phyloP scores from a whole-genome alignment of 164 flowering plant species.

The Vitis rupestris region DNA sequence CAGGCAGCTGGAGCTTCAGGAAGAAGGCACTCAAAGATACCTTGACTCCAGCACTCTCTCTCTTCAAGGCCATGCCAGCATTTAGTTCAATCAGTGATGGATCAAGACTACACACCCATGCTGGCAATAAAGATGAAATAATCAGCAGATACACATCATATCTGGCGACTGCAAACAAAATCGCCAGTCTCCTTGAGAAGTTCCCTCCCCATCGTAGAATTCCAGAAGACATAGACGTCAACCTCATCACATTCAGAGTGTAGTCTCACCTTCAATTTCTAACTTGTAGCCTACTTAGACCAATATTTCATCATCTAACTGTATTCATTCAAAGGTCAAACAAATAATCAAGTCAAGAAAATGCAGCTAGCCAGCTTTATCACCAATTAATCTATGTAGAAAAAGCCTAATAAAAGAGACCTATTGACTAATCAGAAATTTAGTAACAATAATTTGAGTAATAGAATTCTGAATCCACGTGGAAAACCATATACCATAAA shows the following conservation, averaged over 20 bases:
- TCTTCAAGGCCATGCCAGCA: conserved; percentile 6
- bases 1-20: conserved; percentile 61
- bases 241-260: conserved; percentile 42
- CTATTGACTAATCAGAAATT: too few relatives aligned
- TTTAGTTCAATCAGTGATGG: background rate
- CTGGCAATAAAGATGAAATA: background rate
- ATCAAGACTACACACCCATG: background rate
- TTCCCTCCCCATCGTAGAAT: conserved; percentile 42
- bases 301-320: background rate
- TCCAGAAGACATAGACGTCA: conserved; percentile 38
- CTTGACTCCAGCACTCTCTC: conserved; percentile 4
- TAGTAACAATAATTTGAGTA: too few relatives aligned
- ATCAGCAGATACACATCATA: conserved; percentile 31
- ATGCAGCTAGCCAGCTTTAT: too few relatives aligned
- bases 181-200: conserved; percentile 51
- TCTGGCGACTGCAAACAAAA: conserved; percentile 39
- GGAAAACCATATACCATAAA: too few relatives aligned
- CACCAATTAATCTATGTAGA: too few relatives aligned
- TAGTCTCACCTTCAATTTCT: conserved; percentile 12
- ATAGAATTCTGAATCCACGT: too few relatives aligned
- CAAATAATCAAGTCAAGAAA: too few relatives aligned
- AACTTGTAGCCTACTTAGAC: background rate
- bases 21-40: conserved; percentile 19
- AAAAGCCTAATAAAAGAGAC: too few relatives aligned
- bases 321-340: too few relatives aligned